phyloP scores from a whole-genome alignment of 2,329 filamentous ascomycete genomes.

The Pseudopyrenochaeta lycopersici region DNA sequence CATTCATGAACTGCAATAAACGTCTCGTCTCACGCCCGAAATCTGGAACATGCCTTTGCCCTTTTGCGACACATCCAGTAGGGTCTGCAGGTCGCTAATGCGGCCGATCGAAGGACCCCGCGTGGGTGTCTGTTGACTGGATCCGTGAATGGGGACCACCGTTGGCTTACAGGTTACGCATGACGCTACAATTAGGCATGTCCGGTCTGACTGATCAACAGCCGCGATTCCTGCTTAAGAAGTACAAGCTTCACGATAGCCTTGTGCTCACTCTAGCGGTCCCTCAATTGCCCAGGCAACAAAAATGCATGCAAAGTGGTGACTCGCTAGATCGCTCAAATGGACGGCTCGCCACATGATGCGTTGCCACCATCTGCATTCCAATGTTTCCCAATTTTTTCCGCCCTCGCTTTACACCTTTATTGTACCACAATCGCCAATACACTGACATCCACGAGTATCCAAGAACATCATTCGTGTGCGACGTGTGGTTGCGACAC shows the following conservation, averaged over 20 bases:
- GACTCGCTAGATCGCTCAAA: constrained; percentile 1
- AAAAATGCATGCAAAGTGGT: not conserved
- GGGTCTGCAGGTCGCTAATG: constrained; percentile 36
- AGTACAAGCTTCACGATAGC: constrained; percentile 15
- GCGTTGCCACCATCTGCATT: constrained; percentile 7
- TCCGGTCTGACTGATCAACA: constrained; percentile 20
- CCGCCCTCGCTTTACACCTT: constrained; percentile 2
- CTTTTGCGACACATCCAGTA: constrained; percentile 30
- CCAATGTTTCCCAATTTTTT: constrained; percentile 1
- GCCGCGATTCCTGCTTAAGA: constrained; percentile 5
- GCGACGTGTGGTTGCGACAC: constrained; percentile 6
- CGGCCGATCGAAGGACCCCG: constrained; percentile 39
- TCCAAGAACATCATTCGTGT: constrained; percentile 3
- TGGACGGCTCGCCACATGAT: constrained; percentile 10
- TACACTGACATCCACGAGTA: not conserved
- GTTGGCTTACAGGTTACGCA: constrained; percentile 33
- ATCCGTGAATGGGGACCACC: constrained; percentile 2
- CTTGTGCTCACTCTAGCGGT: constrained; percentile 6
- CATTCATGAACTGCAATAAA: constrained; percentile 35
- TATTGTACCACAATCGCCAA: not conserved
- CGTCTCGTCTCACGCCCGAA: constrained; percentile 35
- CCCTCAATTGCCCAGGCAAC: constrained; percentile 16
- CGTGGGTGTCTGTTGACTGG: constrained; percentile 14
- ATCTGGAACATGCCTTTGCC: constrained; percentile 27
- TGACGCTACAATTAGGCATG: constrained; percentile 15